Evolutionary conservation across 208 protist species (phyloP), one percentile per base, ranked within the genome.

Genomic region (Tritrichomonas musculus): DNA sequence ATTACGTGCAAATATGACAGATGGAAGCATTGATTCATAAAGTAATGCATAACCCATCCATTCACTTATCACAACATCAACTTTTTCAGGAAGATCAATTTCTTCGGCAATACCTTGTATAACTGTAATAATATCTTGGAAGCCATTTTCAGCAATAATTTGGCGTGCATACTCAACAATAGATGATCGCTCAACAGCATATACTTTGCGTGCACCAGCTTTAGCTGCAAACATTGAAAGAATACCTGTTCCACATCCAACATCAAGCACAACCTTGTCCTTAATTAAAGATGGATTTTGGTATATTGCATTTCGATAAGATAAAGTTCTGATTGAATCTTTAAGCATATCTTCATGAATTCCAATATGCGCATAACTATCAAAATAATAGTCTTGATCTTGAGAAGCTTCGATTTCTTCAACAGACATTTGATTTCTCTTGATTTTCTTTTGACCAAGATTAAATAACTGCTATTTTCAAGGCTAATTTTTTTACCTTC

Each of bases 231-330:
- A 99, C 93, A 99, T 97, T 66, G 96, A 97, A 1, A 99, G 95
- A 82, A 99, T 98, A 39, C 98, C 98, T n/a, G 98, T 99, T 65
- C 98, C 98, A 93, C 97, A 98, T 50, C 99, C 98, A 93, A 97
- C 98, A 93, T 99, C 98, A 25, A 99, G 93, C 8, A 98, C 97
- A 80, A 97, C 95, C 93, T 98, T 97, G 41, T 95, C 97, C 94
- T 97, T 96, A 94, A 99, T 99, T 84, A 99, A 94, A 93, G 98
- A 96, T 47, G 93, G 93, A 93, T 99, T 99, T 60, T 96, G 93
- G 80, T 97, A 95, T 94, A 99, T 99, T 14, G 98, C 97, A 73
- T 97, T 96, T 92, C 97, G 95, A 95, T 99, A 99, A 75, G 97
- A 97, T 41, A 96, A 95, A 36, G 98, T 99, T 94, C 99, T 96